Evolutionary conservation across 768 basidiomycete genomes (phyloP).

Genomic region (Cystofilobasidium macerans): DNA sequence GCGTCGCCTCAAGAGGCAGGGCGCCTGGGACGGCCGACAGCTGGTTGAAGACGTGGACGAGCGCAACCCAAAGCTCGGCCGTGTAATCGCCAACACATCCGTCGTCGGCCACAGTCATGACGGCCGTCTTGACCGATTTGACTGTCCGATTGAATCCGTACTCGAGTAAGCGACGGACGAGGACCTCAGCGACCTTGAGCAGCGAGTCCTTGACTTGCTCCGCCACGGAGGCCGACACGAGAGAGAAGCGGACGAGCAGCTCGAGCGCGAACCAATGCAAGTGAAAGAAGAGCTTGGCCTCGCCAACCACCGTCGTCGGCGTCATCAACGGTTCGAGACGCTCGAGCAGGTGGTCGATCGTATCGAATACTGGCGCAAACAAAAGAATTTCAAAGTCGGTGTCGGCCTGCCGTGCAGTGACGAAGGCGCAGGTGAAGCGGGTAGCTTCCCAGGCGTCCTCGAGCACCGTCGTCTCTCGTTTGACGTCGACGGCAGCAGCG

Average conservation of each 20-base stretch:
- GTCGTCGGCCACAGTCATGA: slow-evolving; percentile 38
- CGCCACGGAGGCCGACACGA: neutral
- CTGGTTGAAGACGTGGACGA: slow-evolving; percentile 33
- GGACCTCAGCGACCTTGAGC: slow-evolving; percentile 20
- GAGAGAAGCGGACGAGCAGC: slow-evolving; percentile 36
- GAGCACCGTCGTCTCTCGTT: slow-evolving; percentile 16
- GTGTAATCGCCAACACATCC: slow-evolving; percentile 41
- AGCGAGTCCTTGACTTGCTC: neutral
- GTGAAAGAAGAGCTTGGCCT: slow-evolving; percentile 40
- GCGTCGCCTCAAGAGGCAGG: slow-evolving; percentile 1
- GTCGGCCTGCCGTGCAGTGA: slow-evolving; percentile 44
- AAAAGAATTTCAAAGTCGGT: slow-evolving; percentile 37
- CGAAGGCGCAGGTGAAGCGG: slow-evolving; percentile 42
- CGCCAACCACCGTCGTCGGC: slow-evolving; percentile 35
- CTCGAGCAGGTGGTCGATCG: slow-evolving; percentile 40
- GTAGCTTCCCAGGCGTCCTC: slow-evolving; percentile 30
- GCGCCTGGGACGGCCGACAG: neutral
- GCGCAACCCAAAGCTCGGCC: slow-evolving; percentile 62
- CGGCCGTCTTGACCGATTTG: slow-evolving; percentile 37
- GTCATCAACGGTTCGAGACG: slow-evolving; percentile 26
- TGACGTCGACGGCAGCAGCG: slow-evolving; percentile 31
- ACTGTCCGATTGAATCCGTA: slow-evolving; percentile 48
- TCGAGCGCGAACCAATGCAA: slow-evolving; percentile 56
- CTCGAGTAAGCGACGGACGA: slow-evolving; percentile 48
- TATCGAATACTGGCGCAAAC: slow-evolving; percentile 38